A percentile compares a stretch with the other conserved stretches of the same genome.
Conservation (phyloP, 352 stramenopile species). For the Pelagophyceae sp. region DNA sequence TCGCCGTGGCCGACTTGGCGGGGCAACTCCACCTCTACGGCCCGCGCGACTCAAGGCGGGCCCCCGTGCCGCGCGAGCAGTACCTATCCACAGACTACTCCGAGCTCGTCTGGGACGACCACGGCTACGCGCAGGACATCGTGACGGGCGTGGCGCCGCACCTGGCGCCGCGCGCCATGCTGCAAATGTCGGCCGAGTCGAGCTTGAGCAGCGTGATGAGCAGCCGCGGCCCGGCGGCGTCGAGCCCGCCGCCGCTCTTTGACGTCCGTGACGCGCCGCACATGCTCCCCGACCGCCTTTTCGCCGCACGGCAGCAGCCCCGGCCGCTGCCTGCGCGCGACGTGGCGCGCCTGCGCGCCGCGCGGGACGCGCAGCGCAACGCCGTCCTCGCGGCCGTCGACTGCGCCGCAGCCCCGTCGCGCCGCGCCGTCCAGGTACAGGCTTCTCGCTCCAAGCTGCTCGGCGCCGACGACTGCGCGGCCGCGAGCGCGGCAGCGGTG, state of each 20-base stretch:
- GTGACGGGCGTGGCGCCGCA: conserved; percentile 70
- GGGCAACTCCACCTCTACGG: conserved; percentile 64
- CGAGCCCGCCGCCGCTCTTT: conserved; percentile 4
- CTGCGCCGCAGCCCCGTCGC: neutral
- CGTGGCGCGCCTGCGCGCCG: neutral
- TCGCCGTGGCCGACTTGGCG: conserved; percentile 69
- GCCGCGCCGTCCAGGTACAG: neutral
- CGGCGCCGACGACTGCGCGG: neutral
- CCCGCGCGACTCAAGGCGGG: too few species aligned
- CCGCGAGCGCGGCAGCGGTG: too few species aligned
- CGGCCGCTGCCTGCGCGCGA: neutral
- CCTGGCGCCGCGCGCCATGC: conserved; percentile 60
- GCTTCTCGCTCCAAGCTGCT: neutral
- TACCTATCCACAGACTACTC: conserved; percentile 77
- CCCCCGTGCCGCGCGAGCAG: conserved; percentile 61
- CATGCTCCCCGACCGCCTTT: neutral
- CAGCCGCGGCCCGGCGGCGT: conserved; percentile 56
- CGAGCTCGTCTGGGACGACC: conserved; percentile 66
- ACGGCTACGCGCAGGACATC: conserved; percentile 73
- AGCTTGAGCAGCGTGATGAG: too few species aligned
- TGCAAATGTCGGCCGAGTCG: conserved; percentile 61
- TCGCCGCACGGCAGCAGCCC: neutral
- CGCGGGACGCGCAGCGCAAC: neutral
- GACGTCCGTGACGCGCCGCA: neutral
- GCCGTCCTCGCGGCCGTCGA: neutral